A percentile compares a stretch with the other conserved stretches of the same genome.
phyloP scores from a whole-genome alignment of 2,329 filamentous ascomycete species.

The Blumeria graminis region DNA sequence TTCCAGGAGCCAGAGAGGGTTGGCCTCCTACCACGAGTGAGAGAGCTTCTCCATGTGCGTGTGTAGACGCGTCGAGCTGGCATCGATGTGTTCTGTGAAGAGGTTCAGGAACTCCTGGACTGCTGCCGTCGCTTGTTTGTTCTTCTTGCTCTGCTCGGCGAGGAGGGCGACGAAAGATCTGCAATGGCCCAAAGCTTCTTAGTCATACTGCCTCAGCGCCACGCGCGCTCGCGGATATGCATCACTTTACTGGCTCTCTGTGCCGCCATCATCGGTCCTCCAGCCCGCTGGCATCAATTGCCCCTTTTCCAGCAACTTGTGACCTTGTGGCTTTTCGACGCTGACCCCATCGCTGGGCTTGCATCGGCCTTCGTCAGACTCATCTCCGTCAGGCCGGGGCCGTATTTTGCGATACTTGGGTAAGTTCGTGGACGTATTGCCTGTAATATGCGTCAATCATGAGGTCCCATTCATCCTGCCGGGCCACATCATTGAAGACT shows the following conservation, averaged over 20 bases:
- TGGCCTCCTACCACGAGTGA: too few relatives aligned
- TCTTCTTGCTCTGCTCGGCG: constrained; percentile 8
- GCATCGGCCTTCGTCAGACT: too few relatives aligned
- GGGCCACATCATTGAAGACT: too few relatives aligned
- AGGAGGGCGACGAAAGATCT: constrained; percentile 9
- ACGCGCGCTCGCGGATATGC: too few relatives aligned
- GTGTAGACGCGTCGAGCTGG: constrained; percentile 5
- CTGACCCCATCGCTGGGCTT: constrained; percentile 1
- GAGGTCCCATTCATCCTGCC: too few relatives aligned
- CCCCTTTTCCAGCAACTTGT: constrained; percentile 5
- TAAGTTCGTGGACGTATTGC: too few relatives aligned
- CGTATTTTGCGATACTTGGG: too few relatives aligned
- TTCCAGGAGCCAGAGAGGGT: background rate
- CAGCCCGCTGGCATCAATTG: constrained; percentile 9
- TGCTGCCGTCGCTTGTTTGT: constrained; percentile 6
- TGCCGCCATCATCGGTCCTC: constrained; percentile 8
- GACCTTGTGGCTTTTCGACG: constrained; percentile 6
- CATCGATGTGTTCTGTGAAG: constrained; percentile 3
- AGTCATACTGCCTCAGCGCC: too few relatives aligned
- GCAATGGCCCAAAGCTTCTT: too few relatives aligned
- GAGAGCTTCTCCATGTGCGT: constrained; percentile 3
- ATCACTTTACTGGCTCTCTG: constrained; percentile 10
- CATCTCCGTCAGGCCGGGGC: too few relatives aligned
- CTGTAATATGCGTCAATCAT: too few relatives aligned
- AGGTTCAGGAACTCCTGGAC: constrained; percentile 6